Percentiles rank a stretch among this genome's conserved stretches.
Conservation (phyloP, 148 eudicot species). For the Rhododendron simsii region DNA sequence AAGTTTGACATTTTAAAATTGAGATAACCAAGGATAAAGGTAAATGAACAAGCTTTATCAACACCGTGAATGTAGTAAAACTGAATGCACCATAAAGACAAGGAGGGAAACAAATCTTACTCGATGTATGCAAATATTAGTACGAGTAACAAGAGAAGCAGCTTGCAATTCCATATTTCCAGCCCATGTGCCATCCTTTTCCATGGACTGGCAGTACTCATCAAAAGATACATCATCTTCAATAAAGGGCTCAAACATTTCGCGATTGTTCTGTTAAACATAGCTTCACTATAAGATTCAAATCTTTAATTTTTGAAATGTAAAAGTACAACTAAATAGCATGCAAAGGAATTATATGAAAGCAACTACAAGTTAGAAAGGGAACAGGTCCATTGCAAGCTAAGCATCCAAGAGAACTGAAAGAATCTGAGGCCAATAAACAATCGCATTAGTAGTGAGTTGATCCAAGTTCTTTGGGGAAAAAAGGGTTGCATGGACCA, state of each 20-base stretch:
- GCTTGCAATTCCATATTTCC: slow-evolving; percentile 99
- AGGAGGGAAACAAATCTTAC: slow-evolving; percentile 32
- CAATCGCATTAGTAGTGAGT: neutral
- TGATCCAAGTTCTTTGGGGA: neutral
- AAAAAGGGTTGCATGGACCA: neutral
- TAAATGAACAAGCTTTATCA: neutral
- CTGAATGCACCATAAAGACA: neutral
- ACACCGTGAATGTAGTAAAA: neutral
- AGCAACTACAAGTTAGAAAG: neutral
- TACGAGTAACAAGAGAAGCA: slow-evolving; percentile 76
- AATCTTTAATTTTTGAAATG: neutral
- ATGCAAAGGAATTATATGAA: neutral
- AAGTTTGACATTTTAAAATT: neutral
- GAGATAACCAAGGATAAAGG: neutral
- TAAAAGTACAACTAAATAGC: neutral
- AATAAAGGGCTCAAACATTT: slow-evolving; percentile 89
- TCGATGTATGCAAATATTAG: slow-evolving; percentile 85
- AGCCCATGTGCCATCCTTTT: slow-evolving; percentile 96
- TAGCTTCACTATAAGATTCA: slow-evolving; percentile 7
- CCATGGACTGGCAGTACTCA: slow-evolving; percentile 79
- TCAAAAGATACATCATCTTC: slow-evolving; percentile 95
- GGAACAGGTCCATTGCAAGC: neutral
- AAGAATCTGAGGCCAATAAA: neutral
- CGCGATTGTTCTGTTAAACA: slow-evolving; percentile 56
- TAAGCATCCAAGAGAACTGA: neutral